phyloP scores from a whole-genome alignment of 2,329 filamentous ascomycete species.

The Scedosporium minutisporum region DNA sequence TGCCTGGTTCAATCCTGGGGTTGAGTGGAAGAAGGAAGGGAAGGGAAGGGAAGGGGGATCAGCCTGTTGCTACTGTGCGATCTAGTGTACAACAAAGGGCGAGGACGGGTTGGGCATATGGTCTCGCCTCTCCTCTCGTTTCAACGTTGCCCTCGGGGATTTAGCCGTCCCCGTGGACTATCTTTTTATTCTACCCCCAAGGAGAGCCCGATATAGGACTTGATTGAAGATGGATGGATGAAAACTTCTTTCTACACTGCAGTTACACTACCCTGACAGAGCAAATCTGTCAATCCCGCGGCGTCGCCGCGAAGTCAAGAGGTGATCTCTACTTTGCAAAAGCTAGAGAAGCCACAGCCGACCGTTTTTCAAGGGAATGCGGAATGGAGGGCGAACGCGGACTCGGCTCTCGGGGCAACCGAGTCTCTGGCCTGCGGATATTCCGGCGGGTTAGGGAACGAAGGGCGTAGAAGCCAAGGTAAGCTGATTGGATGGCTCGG shows the following conservation, averaged over 20 bases:
- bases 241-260: neutral
- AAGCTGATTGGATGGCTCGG: neutral
- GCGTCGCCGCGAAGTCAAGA: neutral
- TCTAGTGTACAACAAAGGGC: neutral
- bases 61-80: neutral
- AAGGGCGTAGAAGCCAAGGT: neutral
- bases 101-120: neutral
- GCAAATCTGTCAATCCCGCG: neutral
- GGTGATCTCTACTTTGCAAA: neutral
- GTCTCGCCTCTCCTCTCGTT: neutral
- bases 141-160: too few species aligned
- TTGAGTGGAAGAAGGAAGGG: neutral
- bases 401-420: neutral
- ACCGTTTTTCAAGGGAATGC: neutral
- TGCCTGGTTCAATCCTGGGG: neutral
- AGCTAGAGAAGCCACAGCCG: neutral
- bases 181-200: too few species aligned
- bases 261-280: neutral
- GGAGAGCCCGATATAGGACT: neutral
- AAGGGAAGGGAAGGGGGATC: neutral
- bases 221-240: neutral
- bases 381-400: neutral
- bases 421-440: neutral
- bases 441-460: neutral
- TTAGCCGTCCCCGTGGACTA: too few species aligned